Conservation (phyloP, 352 stramenopile species). For the Pythium sp. region DNA sequence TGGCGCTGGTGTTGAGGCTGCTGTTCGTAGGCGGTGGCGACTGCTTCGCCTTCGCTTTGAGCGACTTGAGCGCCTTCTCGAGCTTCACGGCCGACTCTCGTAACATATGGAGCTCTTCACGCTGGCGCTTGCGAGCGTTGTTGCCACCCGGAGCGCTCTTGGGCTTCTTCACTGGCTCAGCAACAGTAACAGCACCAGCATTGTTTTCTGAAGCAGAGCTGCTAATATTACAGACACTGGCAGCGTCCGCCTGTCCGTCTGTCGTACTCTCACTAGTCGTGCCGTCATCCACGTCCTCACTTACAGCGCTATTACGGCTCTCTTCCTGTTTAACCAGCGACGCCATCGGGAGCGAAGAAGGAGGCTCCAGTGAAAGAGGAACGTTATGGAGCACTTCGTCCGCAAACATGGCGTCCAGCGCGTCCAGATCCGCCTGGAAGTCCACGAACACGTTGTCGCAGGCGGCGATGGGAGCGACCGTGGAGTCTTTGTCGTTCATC, state of each 20-base stretch:
- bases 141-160: conserved; percentile 11
- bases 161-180: neutral
- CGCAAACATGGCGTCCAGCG: neutral
- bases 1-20: too few species aligned
- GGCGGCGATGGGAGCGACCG: too few species aligned
- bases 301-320: neutral
- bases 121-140: conserved; percentile 13
- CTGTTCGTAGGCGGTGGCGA: neutral
- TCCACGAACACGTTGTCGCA: neutral
- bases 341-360: neutral
- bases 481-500: neutral
- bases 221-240: neutral
- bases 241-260: neutral
- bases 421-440: conserved; percentile 14
- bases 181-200: neutral
- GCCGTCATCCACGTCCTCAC: neutral
- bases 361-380: too few species aligned
- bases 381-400: neutral
- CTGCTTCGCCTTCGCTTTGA: neutral
- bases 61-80: conserved; percentile 4
- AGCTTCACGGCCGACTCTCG: neutral
- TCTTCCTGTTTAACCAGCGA: neutral
- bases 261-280: neutral
- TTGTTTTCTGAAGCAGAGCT: neutral
- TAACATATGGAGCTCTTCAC: conserved; percentile 9